Evolutionary conservation across 1,139 yeast species (phyloP).

Genomic region (Maudiozyma humilis): DNA sequence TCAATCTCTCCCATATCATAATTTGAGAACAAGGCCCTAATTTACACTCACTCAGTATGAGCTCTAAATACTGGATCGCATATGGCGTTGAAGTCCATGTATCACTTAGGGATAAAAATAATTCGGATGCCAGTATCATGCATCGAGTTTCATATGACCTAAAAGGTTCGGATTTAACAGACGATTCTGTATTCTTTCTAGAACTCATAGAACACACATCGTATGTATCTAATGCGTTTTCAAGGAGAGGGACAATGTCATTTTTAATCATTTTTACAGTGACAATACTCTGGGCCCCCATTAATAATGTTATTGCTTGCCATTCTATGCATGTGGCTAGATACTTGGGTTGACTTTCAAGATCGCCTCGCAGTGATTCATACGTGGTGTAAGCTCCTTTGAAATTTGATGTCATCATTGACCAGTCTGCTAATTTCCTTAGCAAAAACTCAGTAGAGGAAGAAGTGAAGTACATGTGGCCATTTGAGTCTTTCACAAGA

Average conservation of each 20-base stretch:
- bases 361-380: conserved; percentile 74
- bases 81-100: conserved; percentile 36
- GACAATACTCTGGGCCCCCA: conserved; percentile 61
- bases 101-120: conserved; percentile 34
- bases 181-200: not conserved
- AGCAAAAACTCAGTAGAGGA: conserved; percentile 65
- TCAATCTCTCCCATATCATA: conserved; percentile 42
- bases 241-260: conserved; percentile 48
- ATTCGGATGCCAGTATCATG: conserved; percentile 32
- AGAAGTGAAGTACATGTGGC: conserved; percentile 22
- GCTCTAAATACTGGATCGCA: conserved; percentile 34
- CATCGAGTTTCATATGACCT: conserved; percentile 36
- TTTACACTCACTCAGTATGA: conserved; percentile 32
- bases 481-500: conserved; percentile 16
- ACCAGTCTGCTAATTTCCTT: conserved; percentile 85
- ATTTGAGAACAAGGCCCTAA: conserved; percentile 33
- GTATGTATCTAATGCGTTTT: conserved; percentile 37
- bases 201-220: conserved; percentile 17
- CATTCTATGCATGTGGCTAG: conserved; percentile 83
- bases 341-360: conserved; percentile 39
- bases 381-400: conserved; percentile 78
- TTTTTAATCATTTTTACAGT: conserved; percentile 53
- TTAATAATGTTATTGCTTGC: conserved; percentile 64
- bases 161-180: conserved; percentile 24
- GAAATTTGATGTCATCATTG: conserved; percentile 80